These are phyloP conservation scores for Penicillium soppii DNA, from an alignment of 495 filamentous ascomycete genomes.

Conservation along the genomic window DNA sequence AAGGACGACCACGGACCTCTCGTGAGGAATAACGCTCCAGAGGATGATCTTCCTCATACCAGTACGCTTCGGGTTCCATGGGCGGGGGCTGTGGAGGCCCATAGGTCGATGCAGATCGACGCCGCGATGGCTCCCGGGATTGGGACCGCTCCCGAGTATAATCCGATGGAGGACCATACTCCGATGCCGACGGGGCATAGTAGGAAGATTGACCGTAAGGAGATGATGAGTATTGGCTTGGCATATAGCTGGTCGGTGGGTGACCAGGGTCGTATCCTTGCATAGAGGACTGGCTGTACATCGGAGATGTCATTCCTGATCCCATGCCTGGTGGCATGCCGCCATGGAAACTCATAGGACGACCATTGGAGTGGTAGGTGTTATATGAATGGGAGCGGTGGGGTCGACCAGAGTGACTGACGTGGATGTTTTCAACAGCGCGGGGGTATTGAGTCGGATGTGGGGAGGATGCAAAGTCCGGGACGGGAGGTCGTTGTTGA, in stretches of 20 bases:
- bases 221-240: slow-evolving; percentile 30
- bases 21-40: slow-evolving; percentile 28
- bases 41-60: slow-evolving; percentile 25
- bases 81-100: slow-evolving; percentile 25
- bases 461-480: slow-evolving; percentile 34
- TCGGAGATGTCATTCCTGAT: slow-evolving; percentile 16
- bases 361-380: slow-evolving; percentile 33
- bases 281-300: slow-evolving; percentile 31
- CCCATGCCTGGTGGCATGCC: slow-evolving; percentile 33
- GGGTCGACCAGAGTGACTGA: slow-evolving; percentile 24
- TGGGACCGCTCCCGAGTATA: slow-evolving; percentile 33
- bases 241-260: slow-evolving; percentile 34
- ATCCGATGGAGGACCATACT: slow-evolving; percentile 21
- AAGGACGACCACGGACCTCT: slow-evolving; percentile 20
- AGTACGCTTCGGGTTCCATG: slow-evolving; percentile 28
- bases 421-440: slow-evolving; percentile 27
- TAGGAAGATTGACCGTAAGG: slow-evolving; percentile 26
- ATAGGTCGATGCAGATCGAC: slow-evolving; percentile 34
- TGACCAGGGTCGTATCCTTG: slow-evolving; percentile 37
- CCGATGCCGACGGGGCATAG: slow-evolving; percentile 27
- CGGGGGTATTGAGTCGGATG: slow-evolving; percentile 27
- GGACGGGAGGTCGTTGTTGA: slow-evolving; percentile 24
- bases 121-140: slow-evolving; percentile 32
- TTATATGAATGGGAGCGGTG: slow-evolving; percentile 37
- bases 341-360: slow-evolving; percentile 49